Evolutionary conservation across 176 grass and related monocot genomes (phyloP).

Genomic region (Guadua angustifolia): DNA sequence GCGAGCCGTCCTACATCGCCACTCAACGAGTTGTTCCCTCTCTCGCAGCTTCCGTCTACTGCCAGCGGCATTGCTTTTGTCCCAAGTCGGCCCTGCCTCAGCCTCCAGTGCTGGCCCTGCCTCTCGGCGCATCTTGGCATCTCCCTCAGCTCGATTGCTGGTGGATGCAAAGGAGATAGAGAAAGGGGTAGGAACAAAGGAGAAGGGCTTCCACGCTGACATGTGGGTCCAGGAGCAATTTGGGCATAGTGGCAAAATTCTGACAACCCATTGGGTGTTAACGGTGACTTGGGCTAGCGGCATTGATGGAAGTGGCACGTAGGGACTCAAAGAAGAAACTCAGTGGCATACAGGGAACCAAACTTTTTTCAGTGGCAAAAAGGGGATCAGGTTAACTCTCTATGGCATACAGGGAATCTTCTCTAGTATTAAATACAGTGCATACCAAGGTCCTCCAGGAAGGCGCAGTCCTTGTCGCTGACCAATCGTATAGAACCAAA

Average conservation of each 20-base stretch:
- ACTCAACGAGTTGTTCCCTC: too few species aligned
- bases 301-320: neutral
- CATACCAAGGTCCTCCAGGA: conserved; percentile 93
- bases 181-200: neutral
- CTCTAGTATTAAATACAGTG: neutral
- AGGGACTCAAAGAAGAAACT: neutral
- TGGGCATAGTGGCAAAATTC: neutral
- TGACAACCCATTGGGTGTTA: neutral
- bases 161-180: neutral
- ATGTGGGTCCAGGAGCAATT: neutral
- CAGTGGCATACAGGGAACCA: neutral
- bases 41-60: neutral
- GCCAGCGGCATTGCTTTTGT: accelerated
- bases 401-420: too few species aligned
- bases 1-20: too few species aligned
- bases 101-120: too few species aligned
- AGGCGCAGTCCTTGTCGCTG: conserved; percentile 82
- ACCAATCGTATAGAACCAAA: conserved; percentile 99
- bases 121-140: neutral
- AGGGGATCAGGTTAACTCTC: too few species aligned
- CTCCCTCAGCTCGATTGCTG: neutral
- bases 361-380: too few species aligned
- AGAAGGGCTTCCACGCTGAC: neutral
- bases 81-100: neutral
- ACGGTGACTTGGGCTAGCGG: neutral